phyloP scores from a whole-genome alignment of 2,329 filamentous ascomycete species.

The Didymella segeticola region DNA sequence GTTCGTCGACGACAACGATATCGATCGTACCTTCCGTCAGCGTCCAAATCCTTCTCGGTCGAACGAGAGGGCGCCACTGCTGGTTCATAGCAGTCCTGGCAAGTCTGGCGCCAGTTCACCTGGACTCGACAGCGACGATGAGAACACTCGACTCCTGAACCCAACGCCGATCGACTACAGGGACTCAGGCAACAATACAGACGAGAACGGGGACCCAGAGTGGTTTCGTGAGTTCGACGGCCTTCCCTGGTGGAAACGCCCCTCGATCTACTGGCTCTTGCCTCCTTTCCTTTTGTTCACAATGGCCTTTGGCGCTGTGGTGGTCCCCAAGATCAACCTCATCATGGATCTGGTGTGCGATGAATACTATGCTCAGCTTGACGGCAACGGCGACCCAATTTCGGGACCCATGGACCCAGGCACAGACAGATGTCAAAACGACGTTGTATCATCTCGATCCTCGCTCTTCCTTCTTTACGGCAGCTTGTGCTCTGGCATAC shows the following conservation, averaged over 20 bases:
- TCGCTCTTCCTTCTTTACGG: slow-evolving; percentile 80
- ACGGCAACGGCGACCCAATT: slow-evolving; percentile 44
- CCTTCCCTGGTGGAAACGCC: slow-evolving; percentile 58
- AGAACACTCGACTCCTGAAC: slow-evolving; percentile 39
- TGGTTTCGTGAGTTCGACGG: slow-evolving; percentile 49
- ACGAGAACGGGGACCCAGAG: slow-evolving; percentile 23
- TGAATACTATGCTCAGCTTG: slow-evolving; percentile 74
- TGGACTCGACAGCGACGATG: slow-evolving; percentile 24
- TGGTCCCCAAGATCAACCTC: slow-evolving; percentile 87
- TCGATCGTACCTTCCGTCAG: slow-evolving; percentile 33
- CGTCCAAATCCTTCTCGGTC: slow-evolving; percentile 19
- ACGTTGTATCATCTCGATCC: slow-evolving; percentile 78
- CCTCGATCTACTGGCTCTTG: slow-evolving; percentile 79
- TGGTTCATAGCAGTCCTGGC: slow-evolving; percentile 12
- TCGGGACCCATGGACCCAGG: slow-evolving; percentile 48
- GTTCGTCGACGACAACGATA: slow-evolving; percentile 39
- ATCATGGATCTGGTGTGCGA: slow-evolving; percentile 84
- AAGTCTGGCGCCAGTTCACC: slow-evolving; percentile 26
- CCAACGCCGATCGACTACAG: slow-evolving; percentile 21
- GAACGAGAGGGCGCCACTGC: slow-evolving; percentile 19
- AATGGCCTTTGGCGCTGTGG: slow-evolving; percentile 81
- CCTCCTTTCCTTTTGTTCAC: slow-evolving; percentile 82
- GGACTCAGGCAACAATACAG: slow-evolving; percentile 15
- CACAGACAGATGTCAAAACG: slow-evolving; percentile 73
- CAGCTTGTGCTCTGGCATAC: slow-evolving; percentile 74